Conservation (phyloP, 176 grass and related monocot species). For the Cocos nucifera region DNA sequence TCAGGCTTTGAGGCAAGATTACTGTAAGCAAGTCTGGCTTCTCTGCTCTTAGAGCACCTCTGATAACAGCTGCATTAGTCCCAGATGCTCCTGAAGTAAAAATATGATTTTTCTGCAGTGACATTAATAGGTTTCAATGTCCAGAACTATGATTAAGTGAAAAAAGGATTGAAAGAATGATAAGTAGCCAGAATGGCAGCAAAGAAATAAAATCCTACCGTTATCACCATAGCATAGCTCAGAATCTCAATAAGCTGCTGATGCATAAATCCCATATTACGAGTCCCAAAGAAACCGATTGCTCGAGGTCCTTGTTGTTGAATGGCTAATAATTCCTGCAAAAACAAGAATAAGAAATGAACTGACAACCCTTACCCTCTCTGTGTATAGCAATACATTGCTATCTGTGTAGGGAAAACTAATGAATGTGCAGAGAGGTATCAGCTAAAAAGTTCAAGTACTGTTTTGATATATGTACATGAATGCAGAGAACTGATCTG, state of each 20-base stretch:
- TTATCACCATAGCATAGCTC: conserved; percentile 99
- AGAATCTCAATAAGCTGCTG: conserved; percentile 99
- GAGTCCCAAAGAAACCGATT: conserved; percentile 97
- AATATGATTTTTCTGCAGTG: conserved; percentile 97
- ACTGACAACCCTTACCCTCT: neutral
- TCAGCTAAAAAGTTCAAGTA: no score
- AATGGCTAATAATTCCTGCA: conserved; percentile 92
- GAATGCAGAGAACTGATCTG: no score
- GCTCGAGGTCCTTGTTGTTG: conserved; percentile 91
- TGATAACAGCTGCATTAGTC: conserved; percentile 97
- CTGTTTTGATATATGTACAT: no score
- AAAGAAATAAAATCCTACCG: conserved; percentile 29
- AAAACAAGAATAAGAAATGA: neutral
- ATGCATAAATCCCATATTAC: conserved; percentile 98
- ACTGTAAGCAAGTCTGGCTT: conserved; percentile 95
- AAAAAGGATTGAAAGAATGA: no score
- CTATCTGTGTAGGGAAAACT: no score
- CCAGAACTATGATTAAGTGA: neutral
- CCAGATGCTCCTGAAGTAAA: conserved; percentile 95
- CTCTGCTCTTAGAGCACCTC: conserved; percentile 98
- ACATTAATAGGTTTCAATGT: conserved; percentile 13
- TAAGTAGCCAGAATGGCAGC: neutral
- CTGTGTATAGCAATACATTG: no score
- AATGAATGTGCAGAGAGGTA: no score
- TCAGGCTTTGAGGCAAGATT: conserved; percentile 96